Evolutionary conservation across 768 basidiomycete genomes (phyloP), one percentile per base, ranked within the genome.

Genomic region (Atractiella rhizophila): DNA sequence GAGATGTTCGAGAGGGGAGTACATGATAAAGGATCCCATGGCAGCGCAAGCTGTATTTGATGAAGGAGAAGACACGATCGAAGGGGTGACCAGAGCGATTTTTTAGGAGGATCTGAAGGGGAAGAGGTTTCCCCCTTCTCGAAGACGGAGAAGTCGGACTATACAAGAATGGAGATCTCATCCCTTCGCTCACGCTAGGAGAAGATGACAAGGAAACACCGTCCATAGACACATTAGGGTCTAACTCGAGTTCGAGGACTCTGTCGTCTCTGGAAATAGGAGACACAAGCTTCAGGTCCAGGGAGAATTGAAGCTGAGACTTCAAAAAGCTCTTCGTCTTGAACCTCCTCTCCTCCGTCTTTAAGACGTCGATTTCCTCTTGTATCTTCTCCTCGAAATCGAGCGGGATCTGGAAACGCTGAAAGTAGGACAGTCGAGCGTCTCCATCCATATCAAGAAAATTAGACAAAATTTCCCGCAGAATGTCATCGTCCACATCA

Each of bases 291-390:
- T 35, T 45, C 23, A 57, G 44, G 34, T 49, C 39, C 6, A 64
- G 49, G 1, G 56, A 54, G 39, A 61, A 59, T 33, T 59, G 59
- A 32, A 54, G 44, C 5, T 56, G 48, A 2, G 54, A 28, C 2
- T 55, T 52, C n/a, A 59, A 41, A 42, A 63, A 64, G 4, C 52
- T 52, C 10, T 58, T 56, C 23, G 52, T 52, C 42, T 64, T 64
- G 60, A 64, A 62, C 45, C 28, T 16, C 9, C 37, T 29, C 12
- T n/a, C 11, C n/a, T 42, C 33, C 20, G 26, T 41, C 32, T 28
- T 39, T 11, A 2, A 2, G 27, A 20, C 13, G 19, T 11, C 32
- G 24, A n/a, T 5, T 2, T 25, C 5, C 13, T 21, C 34, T 27
- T 33, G 25, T 6, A n/a, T 28, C 12, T 1, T 15, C 27, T 1